Evolutionary conservation across 257 asterid species (phyloP).

Genomic region (Lithospermum erythrorhizon): DNA sequence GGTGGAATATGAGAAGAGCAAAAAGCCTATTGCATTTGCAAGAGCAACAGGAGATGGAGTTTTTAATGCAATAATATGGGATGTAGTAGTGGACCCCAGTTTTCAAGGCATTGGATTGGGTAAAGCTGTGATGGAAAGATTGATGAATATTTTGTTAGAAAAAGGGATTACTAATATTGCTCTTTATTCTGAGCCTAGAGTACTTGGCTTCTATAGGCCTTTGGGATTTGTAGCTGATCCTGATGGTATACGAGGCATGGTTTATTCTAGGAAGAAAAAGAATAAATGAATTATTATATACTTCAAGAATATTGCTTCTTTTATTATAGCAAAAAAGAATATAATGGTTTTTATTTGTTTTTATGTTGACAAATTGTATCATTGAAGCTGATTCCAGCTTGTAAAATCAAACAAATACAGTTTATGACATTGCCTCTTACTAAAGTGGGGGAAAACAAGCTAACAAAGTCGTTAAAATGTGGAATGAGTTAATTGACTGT

Average conservation of each 20-base stretch:
- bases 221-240: conserved; percentile 91
- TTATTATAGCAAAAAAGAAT: too few relatives aligned
- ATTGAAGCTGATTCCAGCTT: too few relatives aligned
- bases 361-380: too few relatives aligned
- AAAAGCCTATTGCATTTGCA: conserved; percentile 84
- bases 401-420: too few relatives aligned
- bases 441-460: too few relatives aligned
- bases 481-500: too few relatives aligned
- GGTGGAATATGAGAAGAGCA: conserved; percentile 59
- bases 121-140: conserved; percentile 88
- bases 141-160: conserved; percentile 46
- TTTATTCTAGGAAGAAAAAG: conserved; percentile 53
- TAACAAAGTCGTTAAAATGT: too few relatives aligned
- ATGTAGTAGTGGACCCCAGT: conserved; percentile 94
- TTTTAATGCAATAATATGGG: conserved; percentile 89
- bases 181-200: conserved; percentile 94
- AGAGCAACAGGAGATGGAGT: conserved; percentile 96
- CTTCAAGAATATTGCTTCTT: too few relatives aligned
- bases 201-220: conserved; percentile 79
- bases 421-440: too few relatives aligned
- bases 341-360: too few relatives aligned
- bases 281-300: conserved; percentile 6
- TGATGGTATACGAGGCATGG: conserved; percentile 92
- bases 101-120: conserved; percentile 88
- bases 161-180: conserved; percentile 77